These are phyloP conservation scores for Odonthalia washingtoniensis DNA, from an alignment of 31 red algal genomes.

Conservation along the genomic window DNA sequence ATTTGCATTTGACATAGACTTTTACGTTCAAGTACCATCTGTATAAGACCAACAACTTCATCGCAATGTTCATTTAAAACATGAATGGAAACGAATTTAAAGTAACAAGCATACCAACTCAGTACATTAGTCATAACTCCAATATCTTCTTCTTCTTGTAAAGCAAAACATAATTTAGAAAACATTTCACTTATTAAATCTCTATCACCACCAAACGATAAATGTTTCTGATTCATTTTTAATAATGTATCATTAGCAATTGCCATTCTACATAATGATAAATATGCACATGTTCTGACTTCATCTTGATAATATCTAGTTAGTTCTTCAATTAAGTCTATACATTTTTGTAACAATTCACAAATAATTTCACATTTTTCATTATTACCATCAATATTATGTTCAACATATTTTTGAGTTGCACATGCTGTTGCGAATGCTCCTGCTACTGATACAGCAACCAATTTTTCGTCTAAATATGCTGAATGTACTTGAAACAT, in stretches of 20 bases:
- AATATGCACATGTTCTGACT: constrained; percentile 25
- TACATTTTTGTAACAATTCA: background rate
- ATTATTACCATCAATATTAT: background rate
- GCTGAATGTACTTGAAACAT: constrained; percentile 24
- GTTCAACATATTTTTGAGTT: constrained; percentile 14
- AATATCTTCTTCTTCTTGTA: constrained; percentile 42
- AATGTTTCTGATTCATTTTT: constrained; percentile 4
- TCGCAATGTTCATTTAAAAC: constrained; percentile 23
- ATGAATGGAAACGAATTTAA: background rate
- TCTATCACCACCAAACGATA: constrained; percentile 25
- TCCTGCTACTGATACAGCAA: constrained; percentile 11
- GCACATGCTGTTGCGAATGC: constrained; percentile 41
- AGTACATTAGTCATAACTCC: constrained; percentile 39
- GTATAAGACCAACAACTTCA: constrained; percentile 9
- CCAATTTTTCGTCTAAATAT: constrained; percentile 44
- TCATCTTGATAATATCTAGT: constrained; percentile 44
- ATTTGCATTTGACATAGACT: constrained; percentile 18
- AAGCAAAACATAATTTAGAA: background rate
- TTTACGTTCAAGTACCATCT: background rate
- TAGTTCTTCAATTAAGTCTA: constrained; percentile 12
- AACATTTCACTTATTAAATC: constrained; percentile 5
- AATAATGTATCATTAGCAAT: background rate
- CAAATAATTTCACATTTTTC: constrained; percentile 4
- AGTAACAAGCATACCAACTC: constrained; percentile 24
- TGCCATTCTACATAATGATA: constrained; percentile 7